Percentiles rank a stretch among this genome's conserved stretches.
phyloP scores from a whole-genome alignment of 441 rosid genomes.

The Dalechampia spathulata region DNA sequence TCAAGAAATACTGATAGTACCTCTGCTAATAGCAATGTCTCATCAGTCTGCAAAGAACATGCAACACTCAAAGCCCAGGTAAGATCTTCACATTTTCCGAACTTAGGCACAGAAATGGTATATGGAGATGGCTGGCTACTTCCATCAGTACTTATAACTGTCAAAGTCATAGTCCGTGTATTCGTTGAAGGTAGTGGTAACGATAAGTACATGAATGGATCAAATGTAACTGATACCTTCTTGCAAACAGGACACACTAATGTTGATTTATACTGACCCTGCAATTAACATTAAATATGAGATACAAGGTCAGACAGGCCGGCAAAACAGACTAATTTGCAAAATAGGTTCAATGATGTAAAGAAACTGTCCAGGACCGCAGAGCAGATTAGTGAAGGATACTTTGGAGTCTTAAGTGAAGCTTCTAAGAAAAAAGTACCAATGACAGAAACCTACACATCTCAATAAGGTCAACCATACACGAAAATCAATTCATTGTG shows the following conservation, averaged over 20 bases:
- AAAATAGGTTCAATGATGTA: background rate
- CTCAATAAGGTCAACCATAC: background rate
- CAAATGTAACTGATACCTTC: conserved; percentile 60
- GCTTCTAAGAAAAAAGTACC: background rate
- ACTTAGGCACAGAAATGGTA: conserved; percentile 52
- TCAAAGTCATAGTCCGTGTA: conserved; percentile 54
- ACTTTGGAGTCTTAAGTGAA: background rate
- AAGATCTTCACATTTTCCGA: conserved; percentile 58
- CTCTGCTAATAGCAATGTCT: conserved; percentile 61
- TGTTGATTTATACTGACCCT: conserved; percentile 73
- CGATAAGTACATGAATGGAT: conserved; percentile 71
- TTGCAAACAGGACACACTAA: conserved; percentile 63
- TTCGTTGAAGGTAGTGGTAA: conserved; percentile 63
- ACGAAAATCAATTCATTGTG: background rate
- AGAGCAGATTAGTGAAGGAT: conserved; percentile 1
- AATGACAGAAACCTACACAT: background rate
- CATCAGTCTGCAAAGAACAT: conserved; percentile 46
- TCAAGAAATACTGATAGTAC: conserved; percentile 29
- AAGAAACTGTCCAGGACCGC: background rate
- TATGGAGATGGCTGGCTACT: conserved; percentile 30
- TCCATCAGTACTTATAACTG: conserved; percentile 47
- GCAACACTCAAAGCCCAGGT: conserved; percentile 33
- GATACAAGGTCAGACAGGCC: background rate
- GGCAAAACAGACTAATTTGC: background rate
- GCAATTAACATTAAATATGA: conserved; percentile 15